Conservation (phyloP, 139 green algal species). For the Chlorella sp. region DNA sequence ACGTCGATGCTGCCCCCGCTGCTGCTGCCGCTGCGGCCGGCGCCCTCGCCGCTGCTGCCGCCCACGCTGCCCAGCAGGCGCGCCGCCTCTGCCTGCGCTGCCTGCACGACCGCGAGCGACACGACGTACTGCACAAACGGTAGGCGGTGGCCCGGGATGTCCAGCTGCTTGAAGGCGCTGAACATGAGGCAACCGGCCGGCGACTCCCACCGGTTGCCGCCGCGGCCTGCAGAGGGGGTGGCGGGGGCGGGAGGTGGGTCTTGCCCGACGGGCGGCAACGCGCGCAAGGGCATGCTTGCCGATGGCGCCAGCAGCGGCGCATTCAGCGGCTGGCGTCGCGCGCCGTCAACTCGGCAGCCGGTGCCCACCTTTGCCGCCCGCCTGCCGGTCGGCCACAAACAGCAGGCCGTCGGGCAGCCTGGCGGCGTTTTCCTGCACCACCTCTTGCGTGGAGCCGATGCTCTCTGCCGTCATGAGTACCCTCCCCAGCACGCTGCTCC, state of each 20-base stretch:
- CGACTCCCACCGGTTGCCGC: constrained; percentile 87
- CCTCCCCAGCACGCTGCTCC: constrained; percentile 40
- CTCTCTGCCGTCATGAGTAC: constrained; percentile 45
- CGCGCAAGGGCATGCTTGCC: too few relatives aligned
- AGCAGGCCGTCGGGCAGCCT: constrained; percentile 62
- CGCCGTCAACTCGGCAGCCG: too few relatives aligned
- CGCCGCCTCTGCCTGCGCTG: constrained; percentile 52
- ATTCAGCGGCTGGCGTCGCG: too few relatives aligned
- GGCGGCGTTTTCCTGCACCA: constrained; percentile 59
- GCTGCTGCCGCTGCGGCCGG: neutral
- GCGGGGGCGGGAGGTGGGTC: too few relatives aligned
- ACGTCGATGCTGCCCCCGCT: constrained; percentile 57
- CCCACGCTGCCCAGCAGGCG: constrained; percentile 3
- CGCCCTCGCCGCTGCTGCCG: neutral
- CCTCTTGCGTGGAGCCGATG: constrained; percentile 63
- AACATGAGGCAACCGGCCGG: constrained; percentile 96
- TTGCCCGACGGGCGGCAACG: too few relatives aligned
- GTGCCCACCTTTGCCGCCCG: constrained; percentile 63
- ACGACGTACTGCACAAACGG: constrained; percentile 96
- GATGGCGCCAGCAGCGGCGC: too few relatives aligned
- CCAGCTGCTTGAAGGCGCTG: constrained; percentile 52
- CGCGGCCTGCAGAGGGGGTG: constrained; percentile 58
- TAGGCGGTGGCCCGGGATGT: constrained; percentile 58
- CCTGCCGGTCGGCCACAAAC: constrained; percentile 74
- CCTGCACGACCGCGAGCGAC: constrained; percentile 85